Evolutionary conservation across 2,329 filamentous ascomycete species (phyloP).

Genomic region (Lomentospora prolificans): DNA sequence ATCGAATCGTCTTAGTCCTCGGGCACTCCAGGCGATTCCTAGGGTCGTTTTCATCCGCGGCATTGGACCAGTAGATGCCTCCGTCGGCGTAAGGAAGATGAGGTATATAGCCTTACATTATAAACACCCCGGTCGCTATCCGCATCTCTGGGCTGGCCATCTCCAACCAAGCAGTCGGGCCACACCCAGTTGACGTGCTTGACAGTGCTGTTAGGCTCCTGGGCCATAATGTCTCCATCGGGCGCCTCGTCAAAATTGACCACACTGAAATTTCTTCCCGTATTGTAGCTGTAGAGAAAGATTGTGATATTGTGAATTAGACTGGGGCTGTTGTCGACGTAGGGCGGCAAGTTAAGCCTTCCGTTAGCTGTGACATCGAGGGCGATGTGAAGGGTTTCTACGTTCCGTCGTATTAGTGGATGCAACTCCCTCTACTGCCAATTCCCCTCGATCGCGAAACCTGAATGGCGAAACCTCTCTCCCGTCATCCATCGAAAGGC

Average conservation of each 20-base stretch:
- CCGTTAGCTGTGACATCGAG: slow-evolving; percentile 59
- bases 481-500: neutral
- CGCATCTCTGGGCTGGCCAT: slow-evolving; percentile 35
- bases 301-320: slow-evolving; percentile 55
- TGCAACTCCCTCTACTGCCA: no score
- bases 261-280: slow-evolving; percentile 57
- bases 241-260: slow-evolving; percentile 48
- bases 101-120: slow-evolving; percentile 35
- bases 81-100: neutral
- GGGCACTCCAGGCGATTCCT: no score
- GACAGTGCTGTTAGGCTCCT: slow-evolving; percentile 58
- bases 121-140: slow-evolving; percentile 50
- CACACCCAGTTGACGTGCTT: slow-evolving; percentile 66
- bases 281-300: slow-evolving; percentile 56
- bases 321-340: slow-evolving; percentile 41
- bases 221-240: slow-evolving; percentile 48
- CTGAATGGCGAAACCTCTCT: neutral
- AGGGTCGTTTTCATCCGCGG: no score
- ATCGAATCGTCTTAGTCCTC: no score
- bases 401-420: slow-evolving; percentile 17
- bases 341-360: slow-evolving; percentile 48
- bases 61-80: no score
- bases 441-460: neutral
- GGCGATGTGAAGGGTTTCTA: slow-evolving; percentile 51
- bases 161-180: slow-evolving; percentile 58